phyloP scores from a whole-genome alignment of 2,329 filamentous ascomycete genomes.

The Botrytis byssoidea region DNA sequence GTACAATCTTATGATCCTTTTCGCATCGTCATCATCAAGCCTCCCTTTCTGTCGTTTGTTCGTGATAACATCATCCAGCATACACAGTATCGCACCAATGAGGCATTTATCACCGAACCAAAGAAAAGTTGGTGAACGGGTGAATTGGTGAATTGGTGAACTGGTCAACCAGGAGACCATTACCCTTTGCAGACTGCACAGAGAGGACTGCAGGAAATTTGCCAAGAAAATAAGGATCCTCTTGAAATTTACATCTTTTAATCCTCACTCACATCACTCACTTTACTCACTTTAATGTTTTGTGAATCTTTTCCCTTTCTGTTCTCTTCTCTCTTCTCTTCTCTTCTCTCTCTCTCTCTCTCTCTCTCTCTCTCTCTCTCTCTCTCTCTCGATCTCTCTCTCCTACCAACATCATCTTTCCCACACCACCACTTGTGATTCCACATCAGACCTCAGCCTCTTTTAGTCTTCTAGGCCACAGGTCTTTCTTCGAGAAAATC shows the following conservation, averaged over 20 bases:
- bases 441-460: not conserved
- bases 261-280: not conserved
- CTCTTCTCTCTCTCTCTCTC: not conserved
- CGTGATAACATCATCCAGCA: conserved; percentile 1
- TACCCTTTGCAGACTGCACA: not conserved
- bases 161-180: not conserved
- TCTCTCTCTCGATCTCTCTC: too few relatives aligned
- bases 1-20: not conserved
- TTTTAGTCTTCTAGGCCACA: not conserved
- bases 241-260: not conserved
- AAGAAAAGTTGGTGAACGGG: not conserved
- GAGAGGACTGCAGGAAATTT: not conserved
- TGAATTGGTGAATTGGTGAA: not conserved
- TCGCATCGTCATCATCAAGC: not conserved
- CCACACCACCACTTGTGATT: not conserved
- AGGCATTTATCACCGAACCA: not conserved
- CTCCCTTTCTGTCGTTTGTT: not conserved
- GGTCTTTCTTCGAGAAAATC: not conserved
- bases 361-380: too few relatives aligned
- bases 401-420: not conserved
- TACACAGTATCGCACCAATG: too few relatives aligned
- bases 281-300: not conserved
- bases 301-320: not conserved
- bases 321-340: not conserved
- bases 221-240: not conserved